These are phyloP conservation scores for Alternaria conjuncta DNA, from an alignment of 2,329 filamentous ascomycete genomes.

Conservation along the genomic window DNA sequence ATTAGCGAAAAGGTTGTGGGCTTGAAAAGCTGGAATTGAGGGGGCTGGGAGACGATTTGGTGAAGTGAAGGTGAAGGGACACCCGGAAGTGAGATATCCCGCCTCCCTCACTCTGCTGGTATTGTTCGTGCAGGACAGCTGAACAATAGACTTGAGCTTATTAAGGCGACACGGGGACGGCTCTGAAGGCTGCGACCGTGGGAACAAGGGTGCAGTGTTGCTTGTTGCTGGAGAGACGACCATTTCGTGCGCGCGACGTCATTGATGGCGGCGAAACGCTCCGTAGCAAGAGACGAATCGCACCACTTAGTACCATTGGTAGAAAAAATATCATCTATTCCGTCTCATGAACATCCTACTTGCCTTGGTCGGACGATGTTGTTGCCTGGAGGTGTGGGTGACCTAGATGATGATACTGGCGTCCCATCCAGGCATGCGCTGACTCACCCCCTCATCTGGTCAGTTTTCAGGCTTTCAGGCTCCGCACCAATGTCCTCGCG, in stretches of 20 bases:
- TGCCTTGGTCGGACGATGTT: not conserved
- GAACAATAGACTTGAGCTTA: not conserved
- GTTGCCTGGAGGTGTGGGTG: not conserved
- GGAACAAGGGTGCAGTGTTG: not conserved
- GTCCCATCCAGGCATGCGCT: not conserved
- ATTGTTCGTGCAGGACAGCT: slow-evolving; percentile 9
- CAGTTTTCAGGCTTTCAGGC: not conserved
- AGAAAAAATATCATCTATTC: not conserved
- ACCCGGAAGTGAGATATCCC: slow-evolving; percentile 3
- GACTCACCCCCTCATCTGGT: not conserved
- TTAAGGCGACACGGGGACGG: not conserved
- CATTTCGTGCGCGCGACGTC: not conserved
- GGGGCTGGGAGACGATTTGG: slow-evolving; percentile 11
- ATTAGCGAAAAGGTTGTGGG: not conserved
- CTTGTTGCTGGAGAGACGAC: not conserved
- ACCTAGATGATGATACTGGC: not conserved
- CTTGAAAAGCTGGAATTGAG: slow-evolving; percentile 6
- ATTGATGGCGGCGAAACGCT: not conserved
- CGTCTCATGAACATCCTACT: not conserved
- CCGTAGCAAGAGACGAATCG: not conserved
- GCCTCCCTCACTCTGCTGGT: slow-evolving; percentile 10
- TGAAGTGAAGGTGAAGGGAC: slow-evolving; percentile 23
- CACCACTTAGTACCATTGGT: not conserved
- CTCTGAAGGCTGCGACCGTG: not conserved
- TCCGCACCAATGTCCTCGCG: slow-evolving; percentile 2